Conservation (phyloP, 345 rosid genomes). For the Erucastrum elatum region DNA sequence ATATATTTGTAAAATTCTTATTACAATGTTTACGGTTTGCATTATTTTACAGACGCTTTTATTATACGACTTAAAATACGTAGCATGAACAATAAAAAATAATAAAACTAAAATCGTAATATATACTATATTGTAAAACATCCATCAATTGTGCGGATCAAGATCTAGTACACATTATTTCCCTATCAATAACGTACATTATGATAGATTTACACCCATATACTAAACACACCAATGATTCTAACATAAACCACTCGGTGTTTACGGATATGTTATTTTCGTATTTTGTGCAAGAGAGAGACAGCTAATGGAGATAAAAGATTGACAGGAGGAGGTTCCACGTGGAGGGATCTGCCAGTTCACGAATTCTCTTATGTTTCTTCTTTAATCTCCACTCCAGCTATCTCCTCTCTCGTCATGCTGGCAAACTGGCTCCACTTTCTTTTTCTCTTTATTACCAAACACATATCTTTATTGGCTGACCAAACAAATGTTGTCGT, state of each 20-base stretch:
- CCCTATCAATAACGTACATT: not conserved
- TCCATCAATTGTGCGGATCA: no score
- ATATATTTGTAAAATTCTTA: no score
- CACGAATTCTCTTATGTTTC: constrained; percentile 34
- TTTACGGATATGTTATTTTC: not conserved
- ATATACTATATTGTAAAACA: no score
- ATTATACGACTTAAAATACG: no score
- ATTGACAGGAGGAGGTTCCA: constrained; percentile 24
- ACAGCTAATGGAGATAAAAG: not conserved
- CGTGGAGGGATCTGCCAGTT: constrained; percentile 41
- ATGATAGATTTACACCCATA: not conserved
- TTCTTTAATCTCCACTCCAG: constrained; percentile 27
- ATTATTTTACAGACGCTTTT: no score
- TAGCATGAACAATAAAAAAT: no score
- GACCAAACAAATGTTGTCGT: constrained; percentile 25
- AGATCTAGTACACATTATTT: not conserved
- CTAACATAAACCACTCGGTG: not conserved
- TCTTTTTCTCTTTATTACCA: not conserved
- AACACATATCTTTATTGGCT: constrained; percentile 14
- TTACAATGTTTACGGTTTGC: no score
- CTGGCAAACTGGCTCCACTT: constrained; percentile 28
- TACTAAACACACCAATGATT: not conserved
- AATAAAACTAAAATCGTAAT: no score
- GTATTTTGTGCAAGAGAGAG: not conserved
- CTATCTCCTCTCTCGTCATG: constrained; percentile 29